Evolutionary conservation across 2,329 filamentous ascomycete species (phyloP), one percentile per base, ranked within the genome.

Genomic region (Chaetomium strumarium): DNA sequence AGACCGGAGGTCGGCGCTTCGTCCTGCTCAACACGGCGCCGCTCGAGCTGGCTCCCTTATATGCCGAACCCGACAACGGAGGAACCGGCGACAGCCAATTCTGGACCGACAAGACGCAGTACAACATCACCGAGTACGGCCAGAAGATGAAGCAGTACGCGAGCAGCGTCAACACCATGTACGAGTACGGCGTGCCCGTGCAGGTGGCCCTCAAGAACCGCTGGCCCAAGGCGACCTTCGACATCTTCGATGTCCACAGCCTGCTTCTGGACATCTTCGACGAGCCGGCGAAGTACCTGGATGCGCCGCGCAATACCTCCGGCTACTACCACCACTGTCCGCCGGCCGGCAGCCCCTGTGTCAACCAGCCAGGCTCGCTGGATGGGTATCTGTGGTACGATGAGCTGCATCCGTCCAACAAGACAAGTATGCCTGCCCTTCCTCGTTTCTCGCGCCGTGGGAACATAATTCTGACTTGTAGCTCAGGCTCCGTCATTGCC

Each of bases 331-430:
- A 79, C 41, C 68, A 77, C 19, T 90, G 86, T 61, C 47, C 65
- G 20, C 51, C 63, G 1, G 52, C 55, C 12, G 60, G 65, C 17
- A 54, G 57, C 9, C 55, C 63, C 5, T 80, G 77, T 56, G 63
- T 63, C 5, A 53, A 70, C 52, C 69, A 70, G 36, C 58, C 67
- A 13, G 62, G 60, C 3, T 71, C 73, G 33, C 67, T 73, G 33
- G 79, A 85, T 58, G 82, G 78, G 42, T 91, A 80, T 64, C 59
- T 89, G 65, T 91, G 86, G 85, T 77, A 76, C 61, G 86, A 92
- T 67, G 79, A 83, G 63, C 66, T 91, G 63, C 88, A 92, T 70
- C 85, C 86, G 0, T 83, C 81, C 30, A 76, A 83, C 67, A 79
- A 80, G 67, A 77, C 83, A 8, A 77, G 81, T 67, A 70, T 77